phyloP scores from a whole-genome alignment of 495 filamentous ascomycete genomes.

The Schizothecium vesticola region DNA sequence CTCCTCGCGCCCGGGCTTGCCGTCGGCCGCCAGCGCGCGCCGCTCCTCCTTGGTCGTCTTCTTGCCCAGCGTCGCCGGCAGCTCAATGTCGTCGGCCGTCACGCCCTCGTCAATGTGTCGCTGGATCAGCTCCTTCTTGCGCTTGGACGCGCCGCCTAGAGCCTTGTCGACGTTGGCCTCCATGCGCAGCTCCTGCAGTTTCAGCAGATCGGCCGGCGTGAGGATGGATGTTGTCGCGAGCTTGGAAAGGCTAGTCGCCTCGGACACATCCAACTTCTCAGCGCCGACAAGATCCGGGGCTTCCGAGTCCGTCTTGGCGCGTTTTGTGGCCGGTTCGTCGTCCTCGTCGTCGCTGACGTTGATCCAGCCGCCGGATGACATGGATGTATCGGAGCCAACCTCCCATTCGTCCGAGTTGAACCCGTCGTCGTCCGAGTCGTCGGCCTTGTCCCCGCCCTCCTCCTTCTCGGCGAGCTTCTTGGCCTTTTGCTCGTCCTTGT shows the following conservation, averaged over 20 bases:
- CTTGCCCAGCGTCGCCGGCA: constrained; percentile 63
- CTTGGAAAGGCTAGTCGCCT: constrained; percentile 39
- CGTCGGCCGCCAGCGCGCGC: constrained; percentile 69
- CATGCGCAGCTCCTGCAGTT: constrained; percentile 79
- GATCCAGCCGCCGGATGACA: constrained; percentile 79
- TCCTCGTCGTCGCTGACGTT: constrained; percentile 79
- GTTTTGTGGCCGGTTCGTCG: constrained; percentile 60
- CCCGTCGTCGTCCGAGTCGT: constrained; percentile 52
- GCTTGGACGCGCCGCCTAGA: constrained; percentile 40
- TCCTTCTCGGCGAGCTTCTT: constrained; percentile 60
- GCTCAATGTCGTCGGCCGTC: constrained; percentile 81
- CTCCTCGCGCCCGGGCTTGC: constrained; percentile 64
- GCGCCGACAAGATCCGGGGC: constrained; percentile 27
- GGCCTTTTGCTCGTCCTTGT: constrained; percentile 83
- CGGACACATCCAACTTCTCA: constrained; percentile 35
- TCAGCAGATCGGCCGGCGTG: constrained; percentile 85
- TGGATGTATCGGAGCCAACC: constrained; percentile 71
- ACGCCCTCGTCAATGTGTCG: constrained; percentile 77
- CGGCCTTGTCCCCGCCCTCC: constrained; percentile 26
- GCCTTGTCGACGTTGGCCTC: constrained; percentile 62
- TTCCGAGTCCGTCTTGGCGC: constrained; percentile 34
- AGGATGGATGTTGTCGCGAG: constrained; percentile 84
- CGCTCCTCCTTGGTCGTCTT: constrained; percentile 70
- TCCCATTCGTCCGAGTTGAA: constrained; percentile 81
- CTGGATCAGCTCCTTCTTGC: constrained; percentile 44